A percentile compares a stretch with the other conserved stretches of the same genome.
Evolutionary conservation across 2,329 filamentous ascomycete genomes (phyloP).

Genomic region (Apiospora hydei): DNA sequence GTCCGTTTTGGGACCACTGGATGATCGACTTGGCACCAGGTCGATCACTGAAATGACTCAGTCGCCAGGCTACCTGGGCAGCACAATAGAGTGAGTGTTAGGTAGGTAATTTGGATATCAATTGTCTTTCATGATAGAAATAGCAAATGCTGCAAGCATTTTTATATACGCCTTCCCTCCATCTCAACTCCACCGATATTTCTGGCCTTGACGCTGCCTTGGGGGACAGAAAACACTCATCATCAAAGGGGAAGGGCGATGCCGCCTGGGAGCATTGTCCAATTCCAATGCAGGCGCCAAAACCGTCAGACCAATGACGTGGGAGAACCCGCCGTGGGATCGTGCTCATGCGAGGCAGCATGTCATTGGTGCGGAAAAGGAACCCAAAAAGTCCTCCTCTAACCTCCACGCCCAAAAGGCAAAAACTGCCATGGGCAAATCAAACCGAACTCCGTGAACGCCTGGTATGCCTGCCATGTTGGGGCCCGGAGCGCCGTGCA

Average conservation of each 20-base stretch:
- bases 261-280: not conserved
- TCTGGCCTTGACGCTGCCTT: not conserved
- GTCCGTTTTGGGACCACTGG: not conserved
- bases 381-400: not conserved
- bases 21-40: not conserved
- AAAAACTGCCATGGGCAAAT: slow-evolving; percentile 14
- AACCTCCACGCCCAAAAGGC: slow-evolving; percentile 11
- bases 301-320: not conserved
- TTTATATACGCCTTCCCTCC: not conserved
- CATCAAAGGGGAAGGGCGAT: not conserved
- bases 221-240: not conserved
- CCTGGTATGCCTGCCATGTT: slow-evolving; percentile 18
- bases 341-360: slow-evolving; percentile 2
- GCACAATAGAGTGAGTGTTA: not conserved
- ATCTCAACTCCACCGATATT: not conserved
- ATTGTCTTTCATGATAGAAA: not conserved
- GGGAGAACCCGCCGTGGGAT: not conserved
- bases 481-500: slow-evolving; percentile 16
- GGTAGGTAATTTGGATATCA: not conserved
- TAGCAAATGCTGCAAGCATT: not conserved
- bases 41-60: not conserved
- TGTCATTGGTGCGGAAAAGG: slow-evolving; percentile 20
- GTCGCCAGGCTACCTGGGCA: not conserved
- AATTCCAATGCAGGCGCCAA: not conserved
- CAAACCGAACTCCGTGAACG: slow-evolving; percentile 1